Conservation (phyloP, 352 stramenopile genomes). For the Halophytophthora polymorphica region DNA sequence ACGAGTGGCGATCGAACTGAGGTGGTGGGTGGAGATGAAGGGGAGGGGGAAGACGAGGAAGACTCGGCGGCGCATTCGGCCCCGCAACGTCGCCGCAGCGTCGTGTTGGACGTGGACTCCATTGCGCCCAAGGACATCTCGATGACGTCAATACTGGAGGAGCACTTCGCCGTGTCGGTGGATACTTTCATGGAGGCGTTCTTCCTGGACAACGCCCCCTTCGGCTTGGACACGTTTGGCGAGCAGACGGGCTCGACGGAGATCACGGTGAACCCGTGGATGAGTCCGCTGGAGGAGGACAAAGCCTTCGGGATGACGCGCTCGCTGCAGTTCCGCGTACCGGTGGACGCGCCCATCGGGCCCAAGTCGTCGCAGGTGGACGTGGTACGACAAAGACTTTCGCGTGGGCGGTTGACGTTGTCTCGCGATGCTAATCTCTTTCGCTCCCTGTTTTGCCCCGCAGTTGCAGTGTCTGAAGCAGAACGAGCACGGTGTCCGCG, state of each 20-base stretch:
- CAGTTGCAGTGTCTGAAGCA: conserved; percentile 67
- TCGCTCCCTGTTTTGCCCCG: neutral
- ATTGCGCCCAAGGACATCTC: conserved; percentile 67
- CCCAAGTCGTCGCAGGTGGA: conserved; percentile 82
- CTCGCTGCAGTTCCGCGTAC: conserved; percentile 70
- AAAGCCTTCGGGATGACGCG: conserved; percentile 46
- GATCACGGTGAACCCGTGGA: conserved; percentile 73
- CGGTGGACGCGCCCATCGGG: conserved; percentile 76
- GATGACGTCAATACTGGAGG: conserved; percentile 67
- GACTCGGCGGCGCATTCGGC: conserved; percentile 4
- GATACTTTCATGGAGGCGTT: conserved; percentile 74
- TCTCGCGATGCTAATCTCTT: neutral
- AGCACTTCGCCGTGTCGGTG: conserved; percentile 55
- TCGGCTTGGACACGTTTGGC: conserved; percentile 68
- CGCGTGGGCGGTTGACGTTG: too few relatives aligned
- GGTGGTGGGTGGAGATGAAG: conserved; percentile 2
- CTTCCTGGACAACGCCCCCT: conserved; percentile 59
- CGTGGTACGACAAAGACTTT: conserved; percentile 35
- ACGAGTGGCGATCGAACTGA: conserved; percentile 1
- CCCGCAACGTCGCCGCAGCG: conserved; percentile 25
- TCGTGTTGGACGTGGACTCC: conserved; percentile 62
- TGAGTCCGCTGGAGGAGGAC: conserved; percentile 39
- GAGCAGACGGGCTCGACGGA: conserved; percentile 61
- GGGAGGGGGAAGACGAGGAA: conserved; percentile 12
- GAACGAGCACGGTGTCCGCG: conserved; percentile 30